Evolutionary conservation across 139 green algal species (phyloP).

Genomic region (Trebouxia sp.): DNA sequence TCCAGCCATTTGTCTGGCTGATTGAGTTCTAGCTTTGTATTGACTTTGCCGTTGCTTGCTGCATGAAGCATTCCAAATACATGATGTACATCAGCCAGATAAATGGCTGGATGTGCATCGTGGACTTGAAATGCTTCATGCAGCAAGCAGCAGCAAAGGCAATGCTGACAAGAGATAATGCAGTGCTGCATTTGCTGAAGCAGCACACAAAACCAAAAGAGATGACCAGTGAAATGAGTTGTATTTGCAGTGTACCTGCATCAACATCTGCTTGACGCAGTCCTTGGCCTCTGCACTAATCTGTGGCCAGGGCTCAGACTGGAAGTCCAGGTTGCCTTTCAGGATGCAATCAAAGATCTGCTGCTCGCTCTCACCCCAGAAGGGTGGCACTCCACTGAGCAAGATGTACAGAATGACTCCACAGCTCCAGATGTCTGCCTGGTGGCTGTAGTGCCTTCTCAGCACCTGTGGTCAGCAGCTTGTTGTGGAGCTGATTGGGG

Average conservation of each 20-base stretch:
- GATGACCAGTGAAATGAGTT: neutral
- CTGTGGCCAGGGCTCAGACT: constrained; percentile 68
- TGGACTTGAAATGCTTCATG: too few relatives aligned
- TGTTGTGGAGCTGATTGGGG: too few relatives aligned
- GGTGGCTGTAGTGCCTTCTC: constrained; percentile 71
- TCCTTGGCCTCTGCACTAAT: constrained; percentile 79
- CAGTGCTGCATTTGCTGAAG: neutral
- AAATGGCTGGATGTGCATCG: too few relatives aligned
- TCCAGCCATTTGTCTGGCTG: too few relatives aligned
- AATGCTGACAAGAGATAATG: too few relatives aligned
- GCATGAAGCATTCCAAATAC: too few relatives aligned
- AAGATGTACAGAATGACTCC: constrained; percentile 99
- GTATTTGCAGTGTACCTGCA: constrained; percentile 32
- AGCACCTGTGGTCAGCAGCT: constrained; percentile 51
- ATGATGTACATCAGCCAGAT: too few relatives aligned
- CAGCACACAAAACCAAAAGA: neutral
- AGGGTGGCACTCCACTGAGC: constrained; percentile 89
- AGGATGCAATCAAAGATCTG: constrained; percentile 85
- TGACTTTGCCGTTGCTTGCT: too few relatives aligned
- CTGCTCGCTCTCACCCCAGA: constrained; percentile 92
- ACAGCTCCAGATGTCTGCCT: constrained; percentile 93
- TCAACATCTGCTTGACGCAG: constrained; percentile 82
- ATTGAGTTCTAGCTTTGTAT: too few relatives aligned
- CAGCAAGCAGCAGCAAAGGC: too few relatives aligned
- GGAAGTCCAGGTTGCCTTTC: constrained; percentile 73